Percentiles rank a stretch among this genome's conserved stretches.
phyloP scores from a whole-genome alignment of 78 protist species.

The Speleostelium caveatum region DNA sequence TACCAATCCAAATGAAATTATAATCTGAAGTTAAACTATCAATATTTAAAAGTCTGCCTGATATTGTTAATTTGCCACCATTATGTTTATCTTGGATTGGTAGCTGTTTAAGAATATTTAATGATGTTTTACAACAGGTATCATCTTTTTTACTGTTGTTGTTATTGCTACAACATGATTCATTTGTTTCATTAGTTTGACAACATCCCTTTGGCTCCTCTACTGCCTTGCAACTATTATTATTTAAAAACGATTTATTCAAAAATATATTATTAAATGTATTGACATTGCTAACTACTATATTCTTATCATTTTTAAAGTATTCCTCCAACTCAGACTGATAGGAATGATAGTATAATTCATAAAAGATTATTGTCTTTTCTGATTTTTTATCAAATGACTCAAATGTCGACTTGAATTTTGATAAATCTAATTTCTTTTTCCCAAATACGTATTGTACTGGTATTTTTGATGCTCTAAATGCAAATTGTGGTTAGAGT shows the following conservation, averaged over 20 bases:
- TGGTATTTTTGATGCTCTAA: slow-evolving; percentile 66
- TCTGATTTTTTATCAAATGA: background rate
- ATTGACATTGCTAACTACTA: background rate
- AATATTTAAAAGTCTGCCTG: slow-evolving; percentile 30
- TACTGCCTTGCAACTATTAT: background rate
- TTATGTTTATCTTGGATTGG: background rate
- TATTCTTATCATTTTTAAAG: background rate
- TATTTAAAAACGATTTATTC: slow-evolving; percentile 23
- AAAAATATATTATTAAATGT: slow-evolving; percentile 26
- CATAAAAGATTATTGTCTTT: slow-evolving; percentile 39
- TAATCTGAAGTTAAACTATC: slow-evolving; percentile 1
- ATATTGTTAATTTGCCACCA: background rate
- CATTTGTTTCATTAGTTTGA: background rate
- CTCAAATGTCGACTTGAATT: background rate
- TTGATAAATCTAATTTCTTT: background rate
- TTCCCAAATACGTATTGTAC: slow-evolving; percentile 77
- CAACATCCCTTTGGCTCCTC: background rate
- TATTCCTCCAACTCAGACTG: background rate
- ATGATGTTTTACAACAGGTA: too few species aligned
- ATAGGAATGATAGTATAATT: background rate
- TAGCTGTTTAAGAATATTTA: too few species aligned
- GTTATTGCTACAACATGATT: background rate
- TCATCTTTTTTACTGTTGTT: slow-evolving; percentile 17
- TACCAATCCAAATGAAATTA: slow-evolving; percentile 63
- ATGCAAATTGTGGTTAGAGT: too few species aligned